phyloP scores from a whole-genome alignment of 108 stramenopile genomes.

The Skeletonema potamos region DNA sequence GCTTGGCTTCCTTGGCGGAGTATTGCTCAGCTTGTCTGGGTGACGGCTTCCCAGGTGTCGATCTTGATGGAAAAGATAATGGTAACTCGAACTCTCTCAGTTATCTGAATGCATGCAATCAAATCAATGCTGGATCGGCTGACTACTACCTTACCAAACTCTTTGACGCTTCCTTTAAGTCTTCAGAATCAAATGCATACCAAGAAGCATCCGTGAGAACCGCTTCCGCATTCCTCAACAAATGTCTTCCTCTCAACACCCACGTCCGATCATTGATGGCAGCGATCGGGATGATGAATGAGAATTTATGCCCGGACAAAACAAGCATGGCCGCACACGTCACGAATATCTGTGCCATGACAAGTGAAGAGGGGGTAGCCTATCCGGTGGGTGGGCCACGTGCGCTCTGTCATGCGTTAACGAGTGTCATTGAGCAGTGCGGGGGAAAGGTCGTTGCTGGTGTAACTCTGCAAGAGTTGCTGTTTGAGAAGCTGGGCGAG shows the following conservation, averaged over 20 bases:
- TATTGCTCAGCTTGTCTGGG: constrained; percentile 67
- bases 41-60: constrained; percentile 70
- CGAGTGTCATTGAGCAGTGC: constrained; percentile 73
- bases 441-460: constrained; percentile 73
- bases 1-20: constrained; percentile 48
- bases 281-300: constrained; percentile 80
- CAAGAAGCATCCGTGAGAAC: constrained; percentile 64
- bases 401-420: constrained; percentile 79
- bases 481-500: constrained; percentile 44
- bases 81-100: constrained; percentile 57
- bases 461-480: constrained; percentile 57
- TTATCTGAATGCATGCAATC: constrained; percentile 60
- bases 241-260: constrained; percentile 71
- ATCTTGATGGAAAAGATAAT: constrained; percentile 46
- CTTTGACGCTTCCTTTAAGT: constrained; percentile 33
- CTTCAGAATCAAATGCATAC: constrained; percentile 45
- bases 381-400: constrained; percentile 89
- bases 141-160: constrained; percentile 80
- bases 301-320: constrained; percentile 74
- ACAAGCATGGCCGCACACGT: constrained; percentile 88
- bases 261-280: constrained; percentile 82
- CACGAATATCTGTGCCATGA: constrained; percentile 62
- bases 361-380: constrained; percentile 74
- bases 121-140: constrained; percentile 62
- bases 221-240: constrained; percentile 68